A percentile compares a stretch with the other conserved stretches of the same genome.
phyloP scores from a whole-genome alignment of 257 asterid species.

The Vinca minor region DNA sequence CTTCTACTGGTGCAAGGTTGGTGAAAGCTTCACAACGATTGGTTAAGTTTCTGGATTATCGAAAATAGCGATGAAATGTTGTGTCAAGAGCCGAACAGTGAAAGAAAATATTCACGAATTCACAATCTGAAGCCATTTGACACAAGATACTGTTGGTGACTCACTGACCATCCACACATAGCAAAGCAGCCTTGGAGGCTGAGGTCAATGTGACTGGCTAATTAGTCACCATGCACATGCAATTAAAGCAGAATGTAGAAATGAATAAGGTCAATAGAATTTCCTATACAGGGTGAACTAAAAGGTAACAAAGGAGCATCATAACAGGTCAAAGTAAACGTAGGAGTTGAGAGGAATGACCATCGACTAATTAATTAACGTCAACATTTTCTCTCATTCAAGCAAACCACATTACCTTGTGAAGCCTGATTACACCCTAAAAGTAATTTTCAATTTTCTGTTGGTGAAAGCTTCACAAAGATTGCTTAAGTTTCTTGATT shows the following conservation, averaged over 20 bases:
- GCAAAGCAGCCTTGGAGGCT: conserved; percentile 17
- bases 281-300: not conserved
- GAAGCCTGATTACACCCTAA: not conserved
- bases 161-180: conserved; percentile 46
- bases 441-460: too few species aligned
- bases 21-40: too few species aligned
- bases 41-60: too few species aligned
- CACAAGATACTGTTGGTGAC: conserved; percentile 34
- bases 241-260: not conserved
- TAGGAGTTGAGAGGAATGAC: not conserved
- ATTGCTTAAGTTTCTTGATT: too few species aligned
- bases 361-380: not conserved
- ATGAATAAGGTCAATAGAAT: too few species aligned
- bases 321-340: not conserved
- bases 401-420: not conserved
- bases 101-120: conserved; percentile 4
- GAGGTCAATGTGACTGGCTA: conserved; percentile 28
- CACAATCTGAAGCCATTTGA: conserved; percentile 19
- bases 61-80: conserved; percentile 17
- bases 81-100: conserved; percentile 20
- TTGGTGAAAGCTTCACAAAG: too few species aligned
- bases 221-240: conserved; percentile 30
- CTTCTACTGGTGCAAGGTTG: too few species aligned
- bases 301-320: not conserved
- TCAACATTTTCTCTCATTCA: not conserved